Evolutionary conservation across 2,329 filamentous ascomycete species (phyloP).

Genomic region (Biscogniauxia mediterranea): DNA sequence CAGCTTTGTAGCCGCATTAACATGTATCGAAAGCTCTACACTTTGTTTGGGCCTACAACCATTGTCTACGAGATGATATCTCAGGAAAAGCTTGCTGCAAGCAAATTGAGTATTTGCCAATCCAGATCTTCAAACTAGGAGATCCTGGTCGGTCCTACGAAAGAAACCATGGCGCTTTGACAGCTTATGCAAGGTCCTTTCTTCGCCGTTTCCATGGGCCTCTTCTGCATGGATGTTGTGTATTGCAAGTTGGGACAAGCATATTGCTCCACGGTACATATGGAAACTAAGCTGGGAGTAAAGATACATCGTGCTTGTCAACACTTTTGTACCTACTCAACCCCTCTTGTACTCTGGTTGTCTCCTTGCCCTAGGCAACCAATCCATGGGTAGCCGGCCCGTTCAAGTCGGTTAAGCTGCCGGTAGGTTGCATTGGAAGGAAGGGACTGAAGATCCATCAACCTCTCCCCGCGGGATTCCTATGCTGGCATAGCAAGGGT

Average conservation of each 20-base stretch:
- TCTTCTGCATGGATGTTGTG: not conserved
- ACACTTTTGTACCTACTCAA: not conserved
- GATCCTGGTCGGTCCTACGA: not conserved
- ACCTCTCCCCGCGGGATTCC: no score
- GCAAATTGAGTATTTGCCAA: not conserved
- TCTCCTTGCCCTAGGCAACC: not conserved
- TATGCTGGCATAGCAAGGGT: no score
- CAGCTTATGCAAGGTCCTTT: no score
- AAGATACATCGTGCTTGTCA: not conserved
- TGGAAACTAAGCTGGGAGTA: not conserved
- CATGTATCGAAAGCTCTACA: not conserved
- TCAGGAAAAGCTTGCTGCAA: not conserved
- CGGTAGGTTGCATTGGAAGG: not conserved
- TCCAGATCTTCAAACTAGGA: not conserved
- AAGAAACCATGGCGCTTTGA: not conserved
- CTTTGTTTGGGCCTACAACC: not conserved
- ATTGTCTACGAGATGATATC: no score
- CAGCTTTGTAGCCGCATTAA: not conserved
- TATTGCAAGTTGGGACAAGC: not conserved
- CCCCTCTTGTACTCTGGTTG: not conserved
- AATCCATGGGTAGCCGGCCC: not conserved
- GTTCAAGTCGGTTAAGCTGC: not conserved
- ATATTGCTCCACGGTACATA: not conserved
- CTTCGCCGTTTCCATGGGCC: no score
- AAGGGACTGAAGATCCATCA: not conserved